Evolutionary conservation across 352 stramenopile species (phyloP).

Genomic region (Bremia lactucae): DNA sequence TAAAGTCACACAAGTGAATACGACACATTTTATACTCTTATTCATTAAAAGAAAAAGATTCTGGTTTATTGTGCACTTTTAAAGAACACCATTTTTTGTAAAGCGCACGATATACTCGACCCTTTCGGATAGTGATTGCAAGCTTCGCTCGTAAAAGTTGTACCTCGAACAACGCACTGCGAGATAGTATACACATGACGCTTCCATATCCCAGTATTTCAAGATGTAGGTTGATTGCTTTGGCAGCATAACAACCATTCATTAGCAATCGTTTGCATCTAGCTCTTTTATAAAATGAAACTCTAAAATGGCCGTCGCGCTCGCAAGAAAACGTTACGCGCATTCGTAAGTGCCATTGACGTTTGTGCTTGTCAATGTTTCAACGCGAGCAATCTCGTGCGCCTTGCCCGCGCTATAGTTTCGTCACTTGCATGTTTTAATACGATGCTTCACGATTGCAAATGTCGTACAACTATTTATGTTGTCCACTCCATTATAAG

Average conservation of each 20-base stretch:
- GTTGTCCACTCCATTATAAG: neutral
- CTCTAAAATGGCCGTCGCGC: slow-evolving; percentile 91
- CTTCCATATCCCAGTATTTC: slow-evolving; percentile 97
- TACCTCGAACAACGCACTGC: slow-evolving; percentile 87
- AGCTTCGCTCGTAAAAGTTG: slow-evolving; percentile 84
- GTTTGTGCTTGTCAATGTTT: slow-evolving; percentile 80
- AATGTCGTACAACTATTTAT: neutral
- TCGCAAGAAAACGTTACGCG: too few species aligned
- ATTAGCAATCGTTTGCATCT: slow-evolving; percentile 96
- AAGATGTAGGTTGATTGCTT: slow-evolving; percentile 91
- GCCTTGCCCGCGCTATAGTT: slow-evolving; percentile 57
- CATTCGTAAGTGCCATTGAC: slow-evolving; percentile 91
- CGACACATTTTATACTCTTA: too few species aligned
- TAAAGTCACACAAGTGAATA: slow-evolving; percentile 25
- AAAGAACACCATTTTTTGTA: slow-evolving; percentile 92
- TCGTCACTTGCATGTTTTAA: slow-evolving; percentile 57
- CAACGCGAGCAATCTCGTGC: slow-evolving; percentile 54
- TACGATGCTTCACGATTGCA: slow-evolving; percentile 19
- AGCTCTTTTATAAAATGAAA: slow-evolving; percentile 90
- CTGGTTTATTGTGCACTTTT: too few species aligned
- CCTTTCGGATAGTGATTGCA: slow-evolving; percentile 89
- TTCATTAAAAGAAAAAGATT: too few species aligned
- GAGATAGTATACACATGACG: slow-evolving; percentile 92
- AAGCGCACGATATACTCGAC: slow-evolving; percentile 93
- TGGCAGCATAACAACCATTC: slow-evolving; percentile 91